Base-by-base conservation (phyloP, 257 asterid species). In the Ocimum tenuiflorum region DNA sequence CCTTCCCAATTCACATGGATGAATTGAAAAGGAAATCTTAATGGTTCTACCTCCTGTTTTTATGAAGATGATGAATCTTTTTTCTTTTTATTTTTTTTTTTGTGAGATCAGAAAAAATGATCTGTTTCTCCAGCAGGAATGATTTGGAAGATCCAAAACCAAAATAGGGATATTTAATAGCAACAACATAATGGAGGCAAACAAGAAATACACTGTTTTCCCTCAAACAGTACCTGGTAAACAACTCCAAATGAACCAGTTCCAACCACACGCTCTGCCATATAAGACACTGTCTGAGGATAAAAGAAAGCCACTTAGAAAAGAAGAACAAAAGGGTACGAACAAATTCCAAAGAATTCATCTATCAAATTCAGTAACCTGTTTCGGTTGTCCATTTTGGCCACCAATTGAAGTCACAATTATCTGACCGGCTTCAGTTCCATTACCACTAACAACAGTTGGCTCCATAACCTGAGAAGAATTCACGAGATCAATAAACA, bases 341-440 rank as follows among this genome's bases (percentile, higher is more conserved):
- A 47, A 22, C 7, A 47, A 47, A 18, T 0, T 20, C 50, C 3
- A 24, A 13, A 41, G 18, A 15, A 42, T 46, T 7, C 2, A 60
- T 47, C 29, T 7, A 53, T 7, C 0, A 51, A 65, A 50, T 31
- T 23, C 56, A 52, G 10, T 77, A 49, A 89, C 97, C 96, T 86
- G 86, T 63, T 89, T 92, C n/a, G 89, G 78, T 60, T 84, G 83
- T 73, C 97, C 99, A 73, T 84, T 81, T 50, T 29, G 83, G 61
- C 90, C 91, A 55, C 83, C 91, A 22, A 83, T 13, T 35, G 94
- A 80, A 55, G 99, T 90, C 73, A 86, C 96, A 24, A 89, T 83
- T 70, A 88, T 77, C 87, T 86, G 95, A 42, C 99, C 99, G 7
- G 97, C 73, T 82, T 92, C 97, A 17, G 97, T 82, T 64, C 95